Percentiles rank a stretch among this genome's conserved stretches.
Conservation (phyloP, 2,329 filamentous ascomycete genomes). For the Aspergillus sclerotialis region DNA sequence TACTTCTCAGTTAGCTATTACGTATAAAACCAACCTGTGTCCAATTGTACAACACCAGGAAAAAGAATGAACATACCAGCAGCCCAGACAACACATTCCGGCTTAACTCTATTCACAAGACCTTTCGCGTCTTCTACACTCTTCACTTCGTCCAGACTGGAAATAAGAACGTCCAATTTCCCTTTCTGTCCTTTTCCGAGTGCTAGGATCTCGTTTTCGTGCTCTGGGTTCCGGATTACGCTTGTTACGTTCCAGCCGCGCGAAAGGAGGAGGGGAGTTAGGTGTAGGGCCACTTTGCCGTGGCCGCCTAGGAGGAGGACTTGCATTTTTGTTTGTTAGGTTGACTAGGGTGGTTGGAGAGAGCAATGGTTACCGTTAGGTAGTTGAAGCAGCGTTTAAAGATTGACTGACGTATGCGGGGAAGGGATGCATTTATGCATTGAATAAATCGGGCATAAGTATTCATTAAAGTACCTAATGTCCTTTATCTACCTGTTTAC, state of each 20-base stretch:
- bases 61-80: slow-evolving; percentile 33
- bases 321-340: too few relatives aligned
- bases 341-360: too few relatives aligned
- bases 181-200: slow-evolving; percentile 53
- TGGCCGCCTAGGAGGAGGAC: slow-evolving; percentile 75
- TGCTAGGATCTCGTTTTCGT: slow-evolving; percentile 56
- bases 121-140: slow-evolving; percentile 54
- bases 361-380: too few relatives aligned
- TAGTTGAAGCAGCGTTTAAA: too few relatives aligned
- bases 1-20: neutral
- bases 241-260: slow-evolving; percentile 72
- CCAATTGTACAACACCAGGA: slow-evolving; percentile 1
- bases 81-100: slow-evolving; percentile 42
- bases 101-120: slow-evolving; percentile 46
- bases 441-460: too few relatives aligned
- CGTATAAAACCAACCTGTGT: neutral
- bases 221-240: slow-evolving; percentile 66
- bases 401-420: too few relatives aligned
- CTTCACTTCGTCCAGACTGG: slow-evolving; percentile 65
- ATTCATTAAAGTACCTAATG: too few relatives aligned
- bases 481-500: too few relatives aligned
- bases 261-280: slow-evolving; percentile 69
- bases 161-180: slow-evolving; percentile 61
- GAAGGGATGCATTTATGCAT: too few relatives aligned
- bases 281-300: slow-evolving; percentile 67